Base-by-base conservation (phyloP, 129 eudicot species). In the Chrysanthemum makinoi region DNA sequence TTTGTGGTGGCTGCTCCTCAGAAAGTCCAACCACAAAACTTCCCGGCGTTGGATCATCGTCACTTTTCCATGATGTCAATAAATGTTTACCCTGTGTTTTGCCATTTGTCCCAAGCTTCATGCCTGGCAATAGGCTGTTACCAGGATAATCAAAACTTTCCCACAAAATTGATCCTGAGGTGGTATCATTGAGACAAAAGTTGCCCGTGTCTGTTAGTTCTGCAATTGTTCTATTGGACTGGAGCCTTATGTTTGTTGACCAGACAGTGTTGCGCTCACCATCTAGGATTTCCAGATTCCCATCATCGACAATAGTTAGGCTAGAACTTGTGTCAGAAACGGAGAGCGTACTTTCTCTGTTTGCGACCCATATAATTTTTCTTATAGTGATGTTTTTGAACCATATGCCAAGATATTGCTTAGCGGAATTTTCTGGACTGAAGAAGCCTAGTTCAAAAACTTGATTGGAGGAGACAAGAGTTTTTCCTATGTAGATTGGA, bases 61-160 rank as follows among this genome's bases (percentile, higher is more conserved):
- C 16, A 54, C 61, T 69, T 69, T 20, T 62, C 86, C 86, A 82
- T 19, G 86, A 62, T 18, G 70, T 52, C 50, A 83, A 1, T 4
- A 76, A 19, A 5, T 64, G 77, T 14, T 47, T 69, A 3, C 67
- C 76, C 64, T 58, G 54, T 15, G 33, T 46, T 55, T 5, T 62
- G 18, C 65, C 64, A 4, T 57, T 77, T 2, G 61, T 44, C 35
- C 65, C 67, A 9, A 75, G 57, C 75, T 3, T 72, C 87, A 80
- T 75, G 1, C 68, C 63, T 12, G 82, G 74, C 53, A 83, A 43
- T 4, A 80, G 19, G 13, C 74, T 68, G 58, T 80, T 77, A 52
- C 82, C 13, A 5, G 80, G 87, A 28, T 79, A 58, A 53, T 83
- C 69, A 63, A 72, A 83, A 68, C 87, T 83, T 71, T 72, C 73